Conservation (phyloP, 2,329 filamentous ascomycete genomes). For the Tolypocladium cylindrosporum region DNA sequence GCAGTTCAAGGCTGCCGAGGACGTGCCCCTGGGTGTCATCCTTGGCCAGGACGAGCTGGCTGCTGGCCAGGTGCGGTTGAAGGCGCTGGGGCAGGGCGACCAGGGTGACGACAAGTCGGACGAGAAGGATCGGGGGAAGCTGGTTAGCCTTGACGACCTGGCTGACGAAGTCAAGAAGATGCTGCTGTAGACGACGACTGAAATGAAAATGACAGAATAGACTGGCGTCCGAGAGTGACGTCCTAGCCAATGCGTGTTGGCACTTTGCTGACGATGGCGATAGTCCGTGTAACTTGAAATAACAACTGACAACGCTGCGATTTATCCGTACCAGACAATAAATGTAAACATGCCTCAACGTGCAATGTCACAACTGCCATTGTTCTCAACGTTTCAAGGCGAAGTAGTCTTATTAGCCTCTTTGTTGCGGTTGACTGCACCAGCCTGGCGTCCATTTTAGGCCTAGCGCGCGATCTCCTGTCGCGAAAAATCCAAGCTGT, state of each 20-base stretch:
- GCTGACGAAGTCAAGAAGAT: slow-evolving; percentile 48
- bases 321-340: too few relatives aligned
- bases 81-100: slow-evolving; percentile 63
- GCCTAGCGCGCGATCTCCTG: slow-evolving; percentile 9
- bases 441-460: neutral
- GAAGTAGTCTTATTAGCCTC: neutral
- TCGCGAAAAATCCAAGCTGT: slow-evolving; percentile 28
- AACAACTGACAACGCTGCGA: neutral
- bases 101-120: slow-evolving; percentile 74
- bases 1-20: slow-evolving; percentile 90
- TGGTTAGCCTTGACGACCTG: slow-evolving; percentile 56
- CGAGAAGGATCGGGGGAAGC: slow-evolving; percentile 71
- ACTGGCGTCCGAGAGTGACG: neutral
- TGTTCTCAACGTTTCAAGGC: neutral
- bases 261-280: neutral
- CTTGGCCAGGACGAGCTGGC: slow-evolving; percentile 84
- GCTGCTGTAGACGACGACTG: slow-evolving; percentile 5
- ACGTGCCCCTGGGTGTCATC: slow-evolving; percentile 78
- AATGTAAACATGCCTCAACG: too few relatives aligned
- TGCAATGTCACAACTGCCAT: neutral
- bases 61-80: slow-evolving; percentile 76
- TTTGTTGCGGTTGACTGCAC: neutral
- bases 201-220: neutral
- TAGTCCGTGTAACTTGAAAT: neutral
- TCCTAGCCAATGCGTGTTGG: too few relatives aligned